Base-by-base conservation (phyloP, 2,329 filamentous ascomycete genomes). In the Phialophora chinensis region DNA sequence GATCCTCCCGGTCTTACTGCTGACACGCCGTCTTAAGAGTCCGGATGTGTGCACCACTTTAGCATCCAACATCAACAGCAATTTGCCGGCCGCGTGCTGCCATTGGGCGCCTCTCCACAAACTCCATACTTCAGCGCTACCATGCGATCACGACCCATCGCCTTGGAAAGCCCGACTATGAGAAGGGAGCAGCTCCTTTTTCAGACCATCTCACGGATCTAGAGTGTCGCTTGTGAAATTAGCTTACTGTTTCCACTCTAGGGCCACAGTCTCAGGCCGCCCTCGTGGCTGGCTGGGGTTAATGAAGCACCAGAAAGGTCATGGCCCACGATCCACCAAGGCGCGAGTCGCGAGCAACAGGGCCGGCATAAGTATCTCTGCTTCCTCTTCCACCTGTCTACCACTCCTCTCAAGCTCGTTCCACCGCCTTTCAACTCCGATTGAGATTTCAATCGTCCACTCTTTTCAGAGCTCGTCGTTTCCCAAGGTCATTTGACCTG, bases 381-480 rank as follows among this genome's bases (percentile, higher is more conserved):
- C 53, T 65, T 59, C 66, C 61, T 62, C 44, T 17, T 53, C 60
- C 33, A 33, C n/a, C 52, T 31, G 35, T 54, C 38, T 23, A n/a
- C 53, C 31, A 33, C 56, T 65, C 53, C 55, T 60, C 44, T 54
- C 60, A 59, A 70, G 64, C 69, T 69, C 64, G 62, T 55, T 62
- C 62, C 31, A 62, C 63, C 53, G 56, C 35, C 55, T 42, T 44
- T 4, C n/a, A 56, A 35, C 23, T 50, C 66, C 53, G 71, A 72
- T 72, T 72, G 71, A 71, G 6, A 58, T 72, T 69, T 71, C 71
- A 72, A 69, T 72, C 71, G 62, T 70, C 71, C 71, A 72, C 66
- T 72, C 71, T 66, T 70, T 67, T 72, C 61, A 62, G 67, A 70
- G 63, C 66, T 62, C 62, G 61, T 49, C 62, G 29, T 53, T 60